These are phyloP conservation scores for Gentiana macrophylla DNA, from an alignment of 257 asterid species.

Conservation along the genomic window DNA sequence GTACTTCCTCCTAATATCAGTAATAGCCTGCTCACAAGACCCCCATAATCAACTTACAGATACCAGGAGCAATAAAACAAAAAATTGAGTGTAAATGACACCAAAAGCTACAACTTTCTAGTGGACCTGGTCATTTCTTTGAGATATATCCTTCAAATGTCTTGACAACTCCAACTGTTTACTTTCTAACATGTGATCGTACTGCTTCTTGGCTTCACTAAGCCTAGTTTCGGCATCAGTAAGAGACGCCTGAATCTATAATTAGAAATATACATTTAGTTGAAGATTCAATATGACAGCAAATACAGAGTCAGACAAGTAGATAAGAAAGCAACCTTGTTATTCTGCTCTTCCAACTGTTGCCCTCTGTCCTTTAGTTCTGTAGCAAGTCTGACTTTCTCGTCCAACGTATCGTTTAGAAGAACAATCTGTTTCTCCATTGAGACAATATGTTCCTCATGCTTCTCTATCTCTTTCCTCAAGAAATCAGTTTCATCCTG, in stretches of 20 bases:
- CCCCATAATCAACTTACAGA: constrained; percentile 15
- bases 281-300: constrained; percentile 13
- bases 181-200: constrained; percentile 83
- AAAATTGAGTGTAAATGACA: not conserved
- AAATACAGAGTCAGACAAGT: constrained; percentile 6
- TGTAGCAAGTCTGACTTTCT: constrained; percentile 48
- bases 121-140: constrained; percentile 80
- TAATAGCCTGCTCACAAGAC: constrained; percentile 66
- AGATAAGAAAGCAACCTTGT: constrained; percentile 41
- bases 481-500: constrained; percentile 48
- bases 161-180: constrained; percentile 84
- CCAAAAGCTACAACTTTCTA: constrained; percentile 6
- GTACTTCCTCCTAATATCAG: constrained; percentile 70
- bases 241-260: constrained; percentile 56
- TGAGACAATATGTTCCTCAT: constrained; percentile 35
- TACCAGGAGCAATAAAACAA: constrained; percentile 10
- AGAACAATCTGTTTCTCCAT: constrained; percentile 53
- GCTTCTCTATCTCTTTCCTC: constrained; percentile 45
- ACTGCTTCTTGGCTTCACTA: constrained; percentile 70
- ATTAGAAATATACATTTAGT: constrained; percentile 13
- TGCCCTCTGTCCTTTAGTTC: constrained; percentile 53
- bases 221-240: constrained; percentile 69
- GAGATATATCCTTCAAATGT: constrained; percentile 94
- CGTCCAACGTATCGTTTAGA: constrained; percentile 45
- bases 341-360: constrained; percentile 56